Evolutionary conservation across 352 stramenopile genomes (phyloP), one percentile per base, ranked within the genome.

Genomic region (Lagenidium giganteum): DNA sequence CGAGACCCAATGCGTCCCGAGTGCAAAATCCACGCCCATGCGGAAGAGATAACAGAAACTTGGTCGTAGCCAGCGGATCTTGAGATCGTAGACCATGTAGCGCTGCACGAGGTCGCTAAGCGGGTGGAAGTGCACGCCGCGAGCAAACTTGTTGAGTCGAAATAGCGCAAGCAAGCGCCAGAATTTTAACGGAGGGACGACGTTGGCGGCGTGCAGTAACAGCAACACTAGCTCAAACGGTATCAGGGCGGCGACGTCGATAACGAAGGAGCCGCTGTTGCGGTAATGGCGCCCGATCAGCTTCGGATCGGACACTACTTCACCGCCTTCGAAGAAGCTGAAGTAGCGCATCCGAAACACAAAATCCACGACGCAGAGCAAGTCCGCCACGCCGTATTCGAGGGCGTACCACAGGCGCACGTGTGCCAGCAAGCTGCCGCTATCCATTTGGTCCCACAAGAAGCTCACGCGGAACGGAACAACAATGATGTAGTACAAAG

Each of bases 271-370:
- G n/a, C 62, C 62, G 25, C 70, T 50, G 12, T 47, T 40, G 23
- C 40, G 37, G 36, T 73, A 77, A 28, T 71, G 43, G 16, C 51
- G 41, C 2, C 51, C 47, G 17, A n/a, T n/a, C n/a, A 72, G 22
- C n/a, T n/a, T n/a, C n/a, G n/a, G n/a, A 25, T 71, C 70, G n/a
- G 51, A 52, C 18, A 74, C 57, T 39, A 50, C 17, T 20, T 75
- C 67, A 9, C 54, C 73, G 17, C 47, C 47, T 7, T 69, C 59
- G 20, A 69, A 25, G 37, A 60, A 82, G 38, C 54, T 57, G 23
- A 86, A 86, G 35, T 63, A 70, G 17, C 46, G 51, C n/a, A 61
- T 59, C 24, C 74, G 59, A 24, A 86, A 49, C 5, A 71, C 32
- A 5, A 83, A 67, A 36, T 86, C 71, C 9, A 67, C 26, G 7